A percentile compares a stretch with the other conserved stretches of the same genome.
These are phyloP conservation scores for Chaetomium globosum DNA, from an alignment of 2,329 filamentous ascomycete genomes.

Conservation along the genomic window DNA sequence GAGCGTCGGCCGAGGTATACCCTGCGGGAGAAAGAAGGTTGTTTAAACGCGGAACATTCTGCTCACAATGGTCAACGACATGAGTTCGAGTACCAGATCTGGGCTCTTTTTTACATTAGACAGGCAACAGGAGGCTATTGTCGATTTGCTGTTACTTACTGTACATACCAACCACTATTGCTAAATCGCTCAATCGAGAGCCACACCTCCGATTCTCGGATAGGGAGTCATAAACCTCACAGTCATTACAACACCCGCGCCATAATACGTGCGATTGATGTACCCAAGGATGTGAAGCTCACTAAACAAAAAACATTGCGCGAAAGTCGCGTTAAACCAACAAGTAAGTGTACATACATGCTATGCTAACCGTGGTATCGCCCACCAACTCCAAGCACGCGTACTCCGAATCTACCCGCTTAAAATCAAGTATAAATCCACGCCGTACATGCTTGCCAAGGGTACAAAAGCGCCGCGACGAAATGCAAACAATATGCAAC, in stretches of 20 bases:
- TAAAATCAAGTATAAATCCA: not conserved
- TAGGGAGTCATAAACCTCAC: not conserved
- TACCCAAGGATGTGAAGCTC: not conserved
- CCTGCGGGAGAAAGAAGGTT: not conserved
- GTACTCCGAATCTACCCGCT: not conserved
- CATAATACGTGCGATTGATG: not conserved
- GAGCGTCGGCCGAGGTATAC: not conserved
- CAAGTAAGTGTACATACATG: not conserved
- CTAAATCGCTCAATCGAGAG: not conserved
- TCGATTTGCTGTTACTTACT: not conserved
- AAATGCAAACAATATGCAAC: not conserved
- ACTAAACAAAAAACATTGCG: not conserved
- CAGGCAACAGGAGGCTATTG: not conserved
- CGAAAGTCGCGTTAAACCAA: not conserved
- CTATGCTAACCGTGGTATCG: slow-evolving; percentile 9
- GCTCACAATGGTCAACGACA: not conserved
- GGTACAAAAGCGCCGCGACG: not conserved
- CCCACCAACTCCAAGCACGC: not conserved
- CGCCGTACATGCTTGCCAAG: not conserved
- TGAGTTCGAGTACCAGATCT: not conserved
- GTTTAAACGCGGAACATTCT: not conserved
- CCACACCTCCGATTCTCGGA: not conserved
- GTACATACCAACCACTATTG: not conserved
- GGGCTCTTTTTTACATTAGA: not conserved
- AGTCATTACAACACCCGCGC: not conserved